These are phyloP conservation scores for Lachancea fermentati DNA, from an alignment of 805 yeast species.

Conservation along the genomic window DNA sequence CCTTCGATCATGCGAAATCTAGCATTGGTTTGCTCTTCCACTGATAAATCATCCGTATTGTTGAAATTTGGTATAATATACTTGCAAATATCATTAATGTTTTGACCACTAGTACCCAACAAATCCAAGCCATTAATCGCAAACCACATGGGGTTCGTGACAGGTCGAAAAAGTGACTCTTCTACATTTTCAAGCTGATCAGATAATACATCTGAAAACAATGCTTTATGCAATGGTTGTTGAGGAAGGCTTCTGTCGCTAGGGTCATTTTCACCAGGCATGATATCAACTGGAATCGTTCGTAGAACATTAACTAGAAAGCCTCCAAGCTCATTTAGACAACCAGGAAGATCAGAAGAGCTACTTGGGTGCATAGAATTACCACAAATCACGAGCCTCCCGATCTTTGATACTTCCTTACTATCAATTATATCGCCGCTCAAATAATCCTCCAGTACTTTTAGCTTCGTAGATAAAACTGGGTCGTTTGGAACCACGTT, in stretches of 20 bases:
- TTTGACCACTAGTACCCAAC: conserved; percentile 81
- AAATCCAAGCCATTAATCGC: conserved; percentile 51
- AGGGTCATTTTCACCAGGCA: conserved; percentile 88
- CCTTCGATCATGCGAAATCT: conserved; percentile 56
- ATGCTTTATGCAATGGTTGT: conserved; percentile 77
- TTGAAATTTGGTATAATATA: conserved; percentile 47
- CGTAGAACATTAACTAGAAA: conserved; percentile 51
- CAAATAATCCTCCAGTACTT: conserved; percentile 62
- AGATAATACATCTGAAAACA: conserved; percentile 46
- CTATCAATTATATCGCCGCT: conserved; percentile 58
- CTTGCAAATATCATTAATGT: conserved; percentile 67
- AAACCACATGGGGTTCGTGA: conserved; percentile 73
- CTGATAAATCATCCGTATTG: conserved; percentile 18
- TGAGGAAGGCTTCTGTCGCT: conserved; percentile 84
- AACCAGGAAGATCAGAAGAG: conserved; percentile 42
- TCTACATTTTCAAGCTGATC: conserved; percentile 36
- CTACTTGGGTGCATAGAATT: conserved; percentile 44
- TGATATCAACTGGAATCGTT: conserved; percentile 61
- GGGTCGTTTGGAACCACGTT: conserved; percentile 44
- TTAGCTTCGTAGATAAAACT: conserved; percentile 39
- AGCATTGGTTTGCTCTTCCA: conserved; percentile 21
- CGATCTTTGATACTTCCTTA: conserved; percentile 32
- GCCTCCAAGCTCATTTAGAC: conserved; percentile 51
- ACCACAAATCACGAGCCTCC: conserved; percentile 66
- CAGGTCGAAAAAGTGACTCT: conserved; percentile 35